Evolutionary conservation across 768 basidiomycete species (phyloP).

Genomic region (Amanita phalloides): DNA sequence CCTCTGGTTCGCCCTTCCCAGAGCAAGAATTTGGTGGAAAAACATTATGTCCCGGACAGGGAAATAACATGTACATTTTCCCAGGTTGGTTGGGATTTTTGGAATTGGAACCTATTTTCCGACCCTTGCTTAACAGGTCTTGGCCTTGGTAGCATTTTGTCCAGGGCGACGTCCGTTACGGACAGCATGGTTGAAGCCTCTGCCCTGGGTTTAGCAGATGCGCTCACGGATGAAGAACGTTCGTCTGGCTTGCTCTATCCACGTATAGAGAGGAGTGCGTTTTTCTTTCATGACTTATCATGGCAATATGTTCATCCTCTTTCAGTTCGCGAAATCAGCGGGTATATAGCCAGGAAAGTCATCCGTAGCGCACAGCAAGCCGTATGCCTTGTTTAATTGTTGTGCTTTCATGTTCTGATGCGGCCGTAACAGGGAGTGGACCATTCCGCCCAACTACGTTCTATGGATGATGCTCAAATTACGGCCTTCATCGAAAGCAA

Average conservation of each 20-base stretch:
- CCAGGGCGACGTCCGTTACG: conserved; percentile 58
- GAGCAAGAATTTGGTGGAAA: conserved; percentile 44
- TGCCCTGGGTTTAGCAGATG: conserved; percentile 67
- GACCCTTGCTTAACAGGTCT: conserved; percentile 35
- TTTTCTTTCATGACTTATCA: background rate
- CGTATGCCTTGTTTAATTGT: conserved; percentile 24
- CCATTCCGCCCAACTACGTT: conserved; percentile 38
- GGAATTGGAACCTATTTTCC: conserved; percentile 12
- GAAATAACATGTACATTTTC: conserved; percentile 92
- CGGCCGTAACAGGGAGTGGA: conserved; percentile 37
- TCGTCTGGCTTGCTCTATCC: conserved; percentile 70
- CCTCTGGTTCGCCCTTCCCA: conserved; percentile 82
- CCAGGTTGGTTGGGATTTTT: conserved; percentile 31
- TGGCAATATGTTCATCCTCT: conserved; percentile 9
- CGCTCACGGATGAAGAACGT: conserved; percentile 62
- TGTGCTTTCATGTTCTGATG: conserved; percentile 1
- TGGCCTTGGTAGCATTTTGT: conserved; percentile 71
- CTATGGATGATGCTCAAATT: conserved; percentile 45
- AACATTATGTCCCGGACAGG: conserved; percentile 71
- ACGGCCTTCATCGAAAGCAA: conserved; percentile 41
- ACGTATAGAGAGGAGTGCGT: conserved; percentile 57
- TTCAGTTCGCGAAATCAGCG: conserved; percentile 70
- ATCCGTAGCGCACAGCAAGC: conserved; percentile 75
- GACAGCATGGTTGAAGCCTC: conserved; percentile 87
- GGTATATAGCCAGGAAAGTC: conserved; percentile 60